A percentile compares a stretch with the other conserved stretches of the same genome.
phyloP scores from a whole-genome alignment of 371 early-diverging fungal species.

The Mortierella polycephala region DNA sequence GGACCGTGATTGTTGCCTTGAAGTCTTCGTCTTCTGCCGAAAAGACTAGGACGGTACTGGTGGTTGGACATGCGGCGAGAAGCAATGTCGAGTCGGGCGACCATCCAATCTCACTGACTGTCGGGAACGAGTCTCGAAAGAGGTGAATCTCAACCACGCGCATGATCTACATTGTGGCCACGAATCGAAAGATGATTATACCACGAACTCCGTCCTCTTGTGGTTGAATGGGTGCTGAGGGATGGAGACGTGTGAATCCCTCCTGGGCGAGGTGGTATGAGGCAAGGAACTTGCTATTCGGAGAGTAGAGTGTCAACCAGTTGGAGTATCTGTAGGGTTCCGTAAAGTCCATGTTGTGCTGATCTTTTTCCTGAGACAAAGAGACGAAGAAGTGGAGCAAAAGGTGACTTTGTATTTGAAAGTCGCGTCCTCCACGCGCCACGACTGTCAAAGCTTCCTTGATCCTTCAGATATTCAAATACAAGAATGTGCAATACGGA shows the following conservation, averaged over 20 bases:
- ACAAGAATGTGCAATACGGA: no score
- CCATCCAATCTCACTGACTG: constrained; percentile 50
- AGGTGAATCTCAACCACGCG: constrained; percentile 38
- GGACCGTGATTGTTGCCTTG: constrained; percentile 43
- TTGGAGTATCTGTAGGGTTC: constrained; percentile 46
- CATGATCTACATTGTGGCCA: constrained; percentile 47
- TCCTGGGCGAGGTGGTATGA: constrained; percentile 52
- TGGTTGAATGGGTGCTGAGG: constrained; percentile 37
- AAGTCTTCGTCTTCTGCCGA: constrained; percentile 47
- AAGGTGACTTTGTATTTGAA: no score
- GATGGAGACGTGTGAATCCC: constrained; percentile 43
- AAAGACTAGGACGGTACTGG: constrained; percentile 40
- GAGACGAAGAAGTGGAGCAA: no score
- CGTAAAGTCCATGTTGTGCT: constrained; percentile 44
- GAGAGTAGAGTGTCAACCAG: constrained; percentile 46
- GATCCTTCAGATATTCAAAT: no score
- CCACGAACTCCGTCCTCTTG: constrained; percentile 49
- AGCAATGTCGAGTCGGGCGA: constrained; percentile 48
- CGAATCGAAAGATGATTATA: constrained; percentile 44
- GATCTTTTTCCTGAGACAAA: no score
- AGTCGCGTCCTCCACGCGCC: no score
- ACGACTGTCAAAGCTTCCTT: no score
- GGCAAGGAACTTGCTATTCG: constrained; percentile 51
- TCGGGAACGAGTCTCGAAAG: constrained; percentile 46
- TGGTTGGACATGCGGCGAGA: constrained; percentile 37